Percentiles rank a stretch among this genome's conserved stretches.
Evolutionary conservation across 1,284 basidiomycete species (phyloP).

Genomic region (Sutorius eximius): DNA sequence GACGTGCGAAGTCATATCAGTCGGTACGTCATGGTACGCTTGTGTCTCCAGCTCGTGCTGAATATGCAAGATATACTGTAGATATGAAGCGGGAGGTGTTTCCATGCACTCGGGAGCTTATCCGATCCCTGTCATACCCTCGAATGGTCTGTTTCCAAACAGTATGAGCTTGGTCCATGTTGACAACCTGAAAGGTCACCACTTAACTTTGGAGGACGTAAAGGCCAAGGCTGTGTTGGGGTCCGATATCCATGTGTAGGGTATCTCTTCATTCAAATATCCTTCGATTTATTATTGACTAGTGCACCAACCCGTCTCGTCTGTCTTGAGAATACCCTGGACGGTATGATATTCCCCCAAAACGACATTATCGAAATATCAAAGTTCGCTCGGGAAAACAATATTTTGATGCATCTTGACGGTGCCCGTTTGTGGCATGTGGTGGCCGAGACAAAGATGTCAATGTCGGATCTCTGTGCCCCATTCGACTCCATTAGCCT

Average conservation of each 20-base stretch:
- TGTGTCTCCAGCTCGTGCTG: not conserved
- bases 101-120: slow-evolving; percentile 91
- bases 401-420: slow-evolving; percentile 86
- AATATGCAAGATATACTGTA: not conserved
- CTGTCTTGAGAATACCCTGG: slow-evolving; percentile 90
- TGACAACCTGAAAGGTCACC: slow-evolving; percentile 55
- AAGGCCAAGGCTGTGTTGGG: slow-evolving; percentile 65
- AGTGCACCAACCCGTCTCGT: slow-evolving; percentile 84
- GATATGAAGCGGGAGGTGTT: slow-evolving; percentile 85
- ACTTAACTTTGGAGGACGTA: slow-evolving; percentile 85
- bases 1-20: slow-evolving; percentile 85
- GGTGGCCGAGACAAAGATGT: slow-evolving; percentile 69
- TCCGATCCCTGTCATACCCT: slow-evolving; percentile 65
- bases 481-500: slow-evolving; percentile 93
- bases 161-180: slow-evolving; percentile 21
- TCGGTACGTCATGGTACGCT: slow-evolving; percentile 40
- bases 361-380: slow-evolving; percentile 85
- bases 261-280: not conserved
- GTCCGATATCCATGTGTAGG: slow-evolving; percentile 73
- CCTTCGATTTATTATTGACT: slow-evolving; percentile 14
- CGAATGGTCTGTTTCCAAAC: slow-evolving; percentile 51
- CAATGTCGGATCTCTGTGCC: slow-evolving; percentile 76
- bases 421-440: slow-evolving; percentile 97
- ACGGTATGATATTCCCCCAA: slow-evolving; percentile 90
- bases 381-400: slow-evolving; percentile 67